Evolutionary conservation across 495 filamentous ascomycete species (phyloP), one percentile per base, ranked within the genome.

Genomic region (Penicillium tannophilum): DNA sequence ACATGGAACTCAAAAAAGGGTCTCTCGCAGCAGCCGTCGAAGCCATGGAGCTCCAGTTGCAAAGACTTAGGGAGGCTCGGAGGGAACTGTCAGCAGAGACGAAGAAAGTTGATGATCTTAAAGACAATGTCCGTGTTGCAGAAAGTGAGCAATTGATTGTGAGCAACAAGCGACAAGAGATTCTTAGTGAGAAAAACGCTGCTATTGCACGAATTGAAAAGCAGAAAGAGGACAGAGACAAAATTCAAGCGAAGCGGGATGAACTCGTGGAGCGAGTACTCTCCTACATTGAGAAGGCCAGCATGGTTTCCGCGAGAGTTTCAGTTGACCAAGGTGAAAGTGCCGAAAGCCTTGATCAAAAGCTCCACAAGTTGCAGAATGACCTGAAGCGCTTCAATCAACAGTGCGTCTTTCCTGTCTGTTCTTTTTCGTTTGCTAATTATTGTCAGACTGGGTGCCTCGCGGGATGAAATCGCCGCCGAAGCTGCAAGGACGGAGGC

Each of bases 261-360:
- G 72, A 79, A 12, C 69, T 82, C 30, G 65, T 61, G 35, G 75
- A 70, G 3, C 58, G 59, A 2, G 79, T 93, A 16, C 64, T 73
- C 0, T 73, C 85, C 1, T 88, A 83, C 62, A 84, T 61, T n/a
- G 68, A 67, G 17, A 71, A 88, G 57, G 92, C 92, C 45, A 65
- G 64, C 57, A 33, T 71, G 51, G 67, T 92, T 23, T 87, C 77
- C 30, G 60, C 71, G 42, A 39, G 92, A 41, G 83, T 93, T 57
- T 68, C 81, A 11, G 80, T 97, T 49, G 83, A 86, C 42, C 76
- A 82, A 52, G 86, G 86, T n/a, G 85, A 91, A 68, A 94, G 88
- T 0, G 50, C 75, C 6, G 62, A 72, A 5, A 85, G 81, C 44
- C 72, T 97, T 4, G 84, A 89, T 42, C 80, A 75, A 48, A 90